phyloP scores from a whole-genome alignment of 805 yeast species.

The Hanseniaspora jakobsenii region DNA sequence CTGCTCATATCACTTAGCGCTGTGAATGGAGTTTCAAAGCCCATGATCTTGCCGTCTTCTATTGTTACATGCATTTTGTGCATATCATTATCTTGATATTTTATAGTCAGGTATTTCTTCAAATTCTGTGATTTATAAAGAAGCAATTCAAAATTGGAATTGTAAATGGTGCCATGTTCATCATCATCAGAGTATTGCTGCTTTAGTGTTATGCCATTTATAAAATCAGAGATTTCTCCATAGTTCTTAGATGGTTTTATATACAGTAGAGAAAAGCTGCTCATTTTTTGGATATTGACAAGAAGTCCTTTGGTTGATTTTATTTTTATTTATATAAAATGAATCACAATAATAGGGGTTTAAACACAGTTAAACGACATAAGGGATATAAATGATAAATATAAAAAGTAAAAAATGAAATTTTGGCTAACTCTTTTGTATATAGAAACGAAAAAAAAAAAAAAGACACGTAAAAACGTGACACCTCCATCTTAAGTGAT shows the following conservation, averaged over 20 bases:
- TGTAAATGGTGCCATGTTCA: background rate
- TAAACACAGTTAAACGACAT: too few species aligned
- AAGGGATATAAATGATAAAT: too few species aligned
- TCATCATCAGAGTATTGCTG: background rate
- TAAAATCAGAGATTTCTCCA: background rate
- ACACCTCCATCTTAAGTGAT: too few species aligned
- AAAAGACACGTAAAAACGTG: too few species aligned
- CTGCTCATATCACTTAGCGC: background rate
- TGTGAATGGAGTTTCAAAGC: background rate
- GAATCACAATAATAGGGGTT: too few species aligned
- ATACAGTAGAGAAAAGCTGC: background rate
- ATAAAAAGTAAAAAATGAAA: too few species aligned
- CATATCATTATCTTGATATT: background rate
- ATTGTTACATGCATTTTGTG: conserved; percentile 2
- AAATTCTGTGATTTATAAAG: conserved; percentile 10
- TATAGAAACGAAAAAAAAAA: too few species aligned
- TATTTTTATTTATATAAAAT: too few species aligned
- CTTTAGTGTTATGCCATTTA: conserved; percentile 6
- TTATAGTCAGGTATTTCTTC: conserved; percentile 11
- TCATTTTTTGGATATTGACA: background rate
- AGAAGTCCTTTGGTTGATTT: too few species aligned
- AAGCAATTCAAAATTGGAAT: conserved; percentile 1
- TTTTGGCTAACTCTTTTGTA: too few species aligned
- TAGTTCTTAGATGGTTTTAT: conserved; percentile 3
- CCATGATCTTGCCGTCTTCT: conserved; percentile 1